A percentile compares a stretch with the other conserved stretches of the same genome.
Evolutionary conservation across 805 yeast genomes (phyloP).

Genomic region (Saturnispora dispora): DNA sequence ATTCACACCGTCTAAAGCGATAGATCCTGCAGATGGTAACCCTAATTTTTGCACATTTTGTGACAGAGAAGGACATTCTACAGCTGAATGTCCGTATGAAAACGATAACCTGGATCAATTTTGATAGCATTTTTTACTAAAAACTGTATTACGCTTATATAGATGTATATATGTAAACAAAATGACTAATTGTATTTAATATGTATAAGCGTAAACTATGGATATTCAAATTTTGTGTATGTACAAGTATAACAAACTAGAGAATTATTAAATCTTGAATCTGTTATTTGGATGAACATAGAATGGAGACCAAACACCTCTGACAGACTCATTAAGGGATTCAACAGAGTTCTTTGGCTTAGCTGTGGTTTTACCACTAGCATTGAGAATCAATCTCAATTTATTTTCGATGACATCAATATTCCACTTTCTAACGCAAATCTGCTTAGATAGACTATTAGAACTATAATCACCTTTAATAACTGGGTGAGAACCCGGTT

Average conservation of each 20-base stretch:
- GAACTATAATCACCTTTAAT: conserved; percentile 47
- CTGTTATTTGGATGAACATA: conserved; percentile 53
- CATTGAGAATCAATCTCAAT: conserved; percentile 51
- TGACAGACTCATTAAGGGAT: conserved; percentile 71
- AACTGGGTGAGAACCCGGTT: conserved; percentile 73
- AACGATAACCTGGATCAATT: conserved; percentile 33
- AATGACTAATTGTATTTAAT: neutral
- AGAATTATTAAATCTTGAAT: conserved; percentile 32
- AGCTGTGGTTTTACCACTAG: conserved; percentile 54
- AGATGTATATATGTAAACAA: neutral
- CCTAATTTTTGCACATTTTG: conserved; percentile 87
- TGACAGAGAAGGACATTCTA: conserved; percentile 82
- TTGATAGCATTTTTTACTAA: conserved; percentile 6
- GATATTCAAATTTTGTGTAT: neutral
- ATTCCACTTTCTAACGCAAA: conserved; percentile 71
- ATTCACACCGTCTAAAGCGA: conserved; percentile 37
- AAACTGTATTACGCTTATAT: conserved; percentile 10
- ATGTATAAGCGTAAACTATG: conserved; percentile 5
- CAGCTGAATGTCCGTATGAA: conserved; percentile 82
- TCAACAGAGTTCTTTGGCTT: conserved; percentile 71
- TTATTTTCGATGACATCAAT: conserved; percentile 55
- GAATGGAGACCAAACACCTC: conserved; percentile 98
- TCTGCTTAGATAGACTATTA: conserved; percentile 27
- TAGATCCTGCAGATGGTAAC: conserved; percentile 69
- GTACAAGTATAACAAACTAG: neutral